Percentiles rank a stretch among this genome's conserved stretches.
Conservation (phyloP, 1,284 basidiomycete genomes). For the Ceratobasidium sp. region DNA sequence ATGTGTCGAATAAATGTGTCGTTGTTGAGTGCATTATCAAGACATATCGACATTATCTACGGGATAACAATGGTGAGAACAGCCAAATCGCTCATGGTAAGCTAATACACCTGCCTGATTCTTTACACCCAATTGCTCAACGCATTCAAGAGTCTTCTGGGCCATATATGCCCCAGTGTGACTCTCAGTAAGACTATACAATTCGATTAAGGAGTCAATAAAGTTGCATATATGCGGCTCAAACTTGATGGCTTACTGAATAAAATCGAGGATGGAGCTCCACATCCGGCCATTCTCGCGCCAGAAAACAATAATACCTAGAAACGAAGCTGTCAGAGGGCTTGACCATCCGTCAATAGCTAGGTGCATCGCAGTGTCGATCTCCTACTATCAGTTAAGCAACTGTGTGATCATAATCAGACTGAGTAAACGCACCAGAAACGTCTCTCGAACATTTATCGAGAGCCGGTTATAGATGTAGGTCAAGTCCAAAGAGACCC, state of each 20-base stretch:
- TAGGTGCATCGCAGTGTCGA: conserved; percentile 12
- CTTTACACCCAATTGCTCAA: not conserved
- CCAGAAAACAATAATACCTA: conserved; percentile 22
- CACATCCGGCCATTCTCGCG: not conserved
- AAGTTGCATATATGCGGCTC: not conserved
- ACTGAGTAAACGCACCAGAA: conserved; percentile 1
- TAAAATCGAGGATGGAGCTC: conserved; percentile 3
- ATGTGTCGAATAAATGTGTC: conserved; percentile 3
- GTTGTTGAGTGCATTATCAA: conserved; percentile 14
- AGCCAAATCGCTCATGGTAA: not conserved
- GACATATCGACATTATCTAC: not conserved
- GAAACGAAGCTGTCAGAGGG: not conserved
- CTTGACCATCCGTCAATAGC: conserved; percentile 32
- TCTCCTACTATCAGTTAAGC: not conserved
- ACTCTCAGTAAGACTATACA: not conserved
- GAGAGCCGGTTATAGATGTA: conserved; percentile 16
- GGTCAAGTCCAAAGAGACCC: conserved; percentile 17
- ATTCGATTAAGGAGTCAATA: not conserved
- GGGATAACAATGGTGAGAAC: not conserved
- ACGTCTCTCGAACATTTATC: not conserved
- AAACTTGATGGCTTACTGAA: not conserved
- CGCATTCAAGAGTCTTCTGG: not conserved
- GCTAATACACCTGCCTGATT: conserved; percentile 1
- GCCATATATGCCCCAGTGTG: conserved; percentile 19
- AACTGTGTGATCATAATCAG: not conserved